Evolutionary conservation across 768 basidiomycete species (phyloP), one percentile per base, ranked within the genome.

Genomic region (Russula compacta): DNA sequence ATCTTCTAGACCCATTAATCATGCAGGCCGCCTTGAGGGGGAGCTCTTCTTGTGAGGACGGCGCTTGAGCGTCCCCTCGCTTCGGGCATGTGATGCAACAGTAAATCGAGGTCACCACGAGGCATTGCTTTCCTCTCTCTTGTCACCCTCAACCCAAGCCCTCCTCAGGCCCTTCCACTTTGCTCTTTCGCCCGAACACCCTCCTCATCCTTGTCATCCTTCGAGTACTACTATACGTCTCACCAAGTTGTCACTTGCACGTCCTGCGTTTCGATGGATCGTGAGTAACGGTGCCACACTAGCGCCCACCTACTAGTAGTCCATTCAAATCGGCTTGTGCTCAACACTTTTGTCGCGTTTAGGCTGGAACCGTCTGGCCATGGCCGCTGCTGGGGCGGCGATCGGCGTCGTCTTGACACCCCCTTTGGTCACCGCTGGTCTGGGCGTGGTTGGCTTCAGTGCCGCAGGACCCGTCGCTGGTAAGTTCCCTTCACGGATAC

Each of bases 391-490:
- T 10, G 46, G 51, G 6, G 42, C 44, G 0, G 10, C 17, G 6
- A 19, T 19, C 1, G 36, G 56, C n/a, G 4, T 21, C 14, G 5
- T 40, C 21, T 29, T 59, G 36, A 17, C 46, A 6, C 62, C 62
- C 1, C 1, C 54, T 21, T 1, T 54, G 29, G 58, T 32, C 4
- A n/a, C 58, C 17, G 24, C 15, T 4, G 11, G 6, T 19, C 51
- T 63, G 4, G 51, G 52, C 7, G 12, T 36, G 17, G 12, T 42
- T 12, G 62, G 62, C 4, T 63, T 63, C 24, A 11, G 58, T 35
- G 58, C 52, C 11, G 46, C 40, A 3, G 58, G 58, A 2, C 62
- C 62, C 19, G 24, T 63, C 21, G 62, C 48, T 7, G 62, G 63
- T 58, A 9, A 38, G 54, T 40, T 29, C 10, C 2, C 19, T 24